Evolutionary conservation across 495 filamentous ascomycete species (phyloP).

Genomic region (Penicillium macrosclerotiorum): DNA sequence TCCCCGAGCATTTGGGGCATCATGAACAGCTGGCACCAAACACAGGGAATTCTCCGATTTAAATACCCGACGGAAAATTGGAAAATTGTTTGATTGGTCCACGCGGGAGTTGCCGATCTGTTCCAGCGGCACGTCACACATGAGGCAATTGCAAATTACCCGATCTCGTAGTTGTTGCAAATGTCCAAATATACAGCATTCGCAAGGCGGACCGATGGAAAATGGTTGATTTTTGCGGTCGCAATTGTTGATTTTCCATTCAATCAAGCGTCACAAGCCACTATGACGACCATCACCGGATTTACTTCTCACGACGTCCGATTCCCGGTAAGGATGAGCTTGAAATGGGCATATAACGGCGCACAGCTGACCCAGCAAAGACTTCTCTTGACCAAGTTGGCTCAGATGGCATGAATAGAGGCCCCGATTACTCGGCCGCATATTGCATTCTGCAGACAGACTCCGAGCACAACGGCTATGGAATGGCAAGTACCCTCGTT

Average conservation of each 20-base stretch:
- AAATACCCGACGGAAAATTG: conserved; percentile 20
- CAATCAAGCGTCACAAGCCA: not conserved
- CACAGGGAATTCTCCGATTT: conserved; percentile 1
- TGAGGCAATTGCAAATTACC: not conserved
- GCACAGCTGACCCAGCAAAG: not conserved
- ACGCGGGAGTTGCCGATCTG: not conserved
- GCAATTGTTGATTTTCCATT: not conserved
- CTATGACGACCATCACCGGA: not conserved
- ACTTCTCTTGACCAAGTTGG: conserved; percentile 66
- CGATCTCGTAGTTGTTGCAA: not conserved
- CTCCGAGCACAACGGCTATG: conserved; percentile 60
- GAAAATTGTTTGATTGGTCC: conserved; percentile 3
- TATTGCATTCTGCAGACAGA: conserved; percentile 77
- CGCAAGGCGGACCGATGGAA: not conserved
- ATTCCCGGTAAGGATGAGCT: not conserved
- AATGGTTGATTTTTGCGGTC: not conserved
- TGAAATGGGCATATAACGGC: not conserved
- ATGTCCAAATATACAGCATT: not conserved
- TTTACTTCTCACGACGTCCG: conserved; percentile 1
- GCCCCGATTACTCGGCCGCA: conserved; percentile 73
- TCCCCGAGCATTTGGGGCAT: not conserved
- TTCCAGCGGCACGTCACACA: no score
- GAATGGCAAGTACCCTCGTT: conserved; percentile 72
- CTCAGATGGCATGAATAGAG: conserved; percentile 83
- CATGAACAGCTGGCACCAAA: not conserved